Base-by-base conservation (phyloP, 768 basidiomycete genomes). In the Nevesoporus exiguus region DNA sequence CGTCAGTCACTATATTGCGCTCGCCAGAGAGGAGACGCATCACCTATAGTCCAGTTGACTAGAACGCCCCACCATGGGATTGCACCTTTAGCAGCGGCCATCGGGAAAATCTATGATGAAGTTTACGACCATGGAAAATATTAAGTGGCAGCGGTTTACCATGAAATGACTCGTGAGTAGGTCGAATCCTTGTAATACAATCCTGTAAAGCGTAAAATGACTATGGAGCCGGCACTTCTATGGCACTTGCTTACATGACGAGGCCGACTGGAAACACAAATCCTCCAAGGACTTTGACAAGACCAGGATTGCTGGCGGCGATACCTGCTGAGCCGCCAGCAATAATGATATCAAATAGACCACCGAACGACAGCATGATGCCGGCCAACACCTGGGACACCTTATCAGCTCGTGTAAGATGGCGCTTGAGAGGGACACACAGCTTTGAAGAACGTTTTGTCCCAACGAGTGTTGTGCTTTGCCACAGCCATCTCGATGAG, bases 131-230 rank as follows among this genome's bases (percentile, higher is more conserved):
- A 14, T 27, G 7, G 8, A 30, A 10, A 24, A 19, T 14, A 31
- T 9, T 3, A 31, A 50, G 9, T 11, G 31, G 14, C 7, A 39
- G 10, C 14, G 21, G 44, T 67, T 44, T 56, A 86, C 86, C 85
- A 90, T 80, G 80, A 90, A 82, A 63, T 88, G 86, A 62, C 86
- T 88, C 45, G 87, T 89, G 33, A 89, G 66, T 1, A 90, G 76
- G 53, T 90, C 87, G 41, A 82, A 74, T 2, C 83, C 83, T 69
- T 87, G 84, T 14, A 89, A 72, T 14, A 86, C 77, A 55, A 90
- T 87, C 87, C 87, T 89, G 57, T 21, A 34, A 33, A 13, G 2
- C 19, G 14, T 9, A 21, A 33, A 13, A 25, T 62, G 25, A 59
- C 47, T 22, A 30, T 33, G 13, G 7, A 14, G 11, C n/a, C 10